phyloP scores from a whole-genome alignment of 163 green algal species.

The Chlamydomonas reinhardtii region DNA sequence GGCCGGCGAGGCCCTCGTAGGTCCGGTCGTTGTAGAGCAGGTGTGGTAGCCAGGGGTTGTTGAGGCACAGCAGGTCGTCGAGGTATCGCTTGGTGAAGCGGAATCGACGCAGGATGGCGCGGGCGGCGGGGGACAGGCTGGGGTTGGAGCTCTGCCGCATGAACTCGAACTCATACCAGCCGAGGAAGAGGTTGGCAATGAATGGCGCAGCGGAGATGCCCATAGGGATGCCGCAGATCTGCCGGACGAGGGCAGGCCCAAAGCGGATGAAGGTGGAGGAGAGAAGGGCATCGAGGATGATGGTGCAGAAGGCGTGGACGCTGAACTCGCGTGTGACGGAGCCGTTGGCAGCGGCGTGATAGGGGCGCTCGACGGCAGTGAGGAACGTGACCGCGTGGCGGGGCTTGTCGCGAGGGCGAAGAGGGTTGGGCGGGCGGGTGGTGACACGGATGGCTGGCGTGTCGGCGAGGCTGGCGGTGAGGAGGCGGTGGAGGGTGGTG shows the following conservation, averaged over 20 bases:
- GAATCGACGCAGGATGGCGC: background rate
- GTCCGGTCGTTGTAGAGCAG: too few species aligned
- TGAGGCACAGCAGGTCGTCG: too few species aligned
- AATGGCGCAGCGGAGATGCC: background rate
- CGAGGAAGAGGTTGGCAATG: slow-evolving; percentile 5
- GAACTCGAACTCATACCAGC: background rate
- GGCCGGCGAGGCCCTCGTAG: too few species aligned
- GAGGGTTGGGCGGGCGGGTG: background rate
- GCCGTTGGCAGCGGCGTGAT: background rate
- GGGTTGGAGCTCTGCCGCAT: background rate
- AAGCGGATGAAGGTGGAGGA: background rate
- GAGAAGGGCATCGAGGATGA: background rate
- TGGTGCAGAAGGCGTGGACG: background rate
- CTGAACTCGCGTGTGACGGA: background rate
- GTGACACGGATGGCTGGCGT: background rate
- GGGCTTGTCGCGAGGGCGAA: too few species aligned
- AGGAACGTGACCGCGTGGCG: too few species aligned
- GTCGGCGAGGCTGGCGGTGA: background rate
- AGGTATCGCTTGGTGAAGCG: too few species aligned
- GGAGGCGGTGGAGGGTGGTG: background rate
- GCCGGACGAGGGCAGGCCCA: background rate
- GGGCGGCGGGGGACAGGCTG: too few species aligned
- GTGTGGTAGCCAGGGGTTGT: too few species aligned
- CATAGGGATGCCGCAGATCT: slow-evolving; percentile 6
- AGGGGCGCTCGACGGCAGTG: background rate